Percentiles rank a stretch among this genome's conserved stretches.
phyloP scores from a whole-genome alignment of 306 rosid species.

The Vigna unguiculata region DNA sequence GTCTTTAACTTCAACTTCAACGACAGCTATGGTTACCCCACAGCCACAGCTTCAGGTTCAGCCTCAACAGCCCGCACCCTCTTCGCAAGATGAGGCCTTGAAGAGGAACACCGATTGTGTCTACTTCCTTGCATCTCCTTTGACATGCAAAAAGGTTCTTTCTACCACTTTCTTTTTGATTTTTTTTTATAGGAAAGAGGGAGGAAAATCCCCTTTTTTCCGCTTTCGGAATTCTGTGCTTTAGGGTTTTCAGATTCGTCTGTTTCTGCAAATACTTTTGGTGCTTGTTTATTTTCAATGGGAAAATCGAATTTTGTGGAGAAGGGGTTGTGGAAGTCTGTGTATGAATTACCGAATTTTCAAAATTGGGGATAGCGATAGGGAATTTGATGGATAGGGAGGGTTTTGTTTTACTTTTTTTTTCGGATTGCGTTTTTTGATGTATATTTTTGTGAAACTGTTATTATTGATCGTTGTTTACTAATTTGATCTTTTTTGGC shows the following conservation, averaged over 20 bases:
- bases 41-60: constrained; percentile 45
- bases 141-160: constrained; percentile 93
- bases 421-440: neutral
- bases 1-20: constrained; percentile 48
- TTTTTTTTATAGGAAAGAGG: neutral
- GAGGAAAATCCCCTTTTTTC: neutral
- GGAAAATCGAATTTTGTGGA: constrained; percentile 20
- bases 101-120: constrained; percentile 98
- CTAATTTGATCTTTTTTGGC: constrained; percentile 35
- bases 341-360: neutral
- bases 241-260: constrained; percentile 49
- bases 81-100: constrained; percentile 85
- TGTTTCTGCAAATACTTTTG: neutral
- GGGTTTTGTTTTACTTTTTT: neutral
- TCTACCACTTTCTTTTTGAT: neutral
- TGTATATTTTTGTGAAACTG: neutral
- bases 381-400: constrained; percentile 15
- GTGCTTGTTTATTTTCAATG: neutral
- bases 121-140: constrained; percentile 97
- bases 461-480: constrained; percentile 36
- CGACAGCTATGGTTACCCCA: constrained; percentile 8
- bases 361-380: neutral
- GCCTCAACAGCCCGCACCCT: constrained; percentile 49
- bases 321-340: neutral
- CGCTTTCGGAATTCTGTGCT: neutral